Conservation (phyloP, 768 basidiomycete species). For the Leccinum variicolor region DNA sequence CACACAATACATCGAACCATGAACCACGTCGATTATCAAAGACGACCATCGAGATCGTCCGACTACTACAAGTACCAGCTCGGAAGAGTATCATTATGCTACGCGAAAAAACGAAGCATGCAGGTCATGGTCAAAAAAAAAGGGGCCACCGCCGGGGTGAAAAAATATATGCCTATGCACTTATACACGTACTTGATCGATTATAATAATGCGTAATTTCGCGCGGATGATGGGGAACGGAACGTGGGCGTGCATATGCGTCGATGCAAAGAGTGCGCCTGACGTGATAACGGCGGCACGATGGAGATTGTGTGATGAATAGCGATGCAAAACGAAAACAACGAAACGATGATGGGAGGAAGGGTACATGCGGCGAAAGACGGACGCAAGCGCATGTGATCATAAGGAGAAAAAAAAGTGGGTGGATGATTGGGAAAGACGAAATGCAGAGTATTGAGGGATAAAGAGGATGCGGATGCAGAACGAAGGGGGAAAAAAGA, state of each 20-base stretch:
- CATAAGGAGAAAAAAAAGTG: not conserved
- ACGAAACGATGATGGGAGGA: constrained; percentile 1
- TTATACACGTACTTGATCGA: constrained; percentile 18
- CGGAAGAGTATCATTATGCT: constrained; percentile 6
- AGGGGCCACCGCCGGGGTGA: constrained; percentile 12
- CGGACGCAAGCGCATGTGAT: constrained; percentile 3
- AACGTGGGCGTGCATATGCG: constrained; percentile 10
- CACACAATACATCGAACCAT: not conserved
- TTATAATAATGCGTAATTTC: constrained; percentile 30
- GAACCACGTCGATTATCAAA: constrained; percentile 6
- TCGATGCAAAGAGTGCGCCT: constrained; percentile 15
- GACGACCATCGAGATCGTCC: constrained; percentile 17
- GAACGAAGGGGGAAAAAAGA: not conserved
- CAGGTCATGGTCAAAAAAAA: constrained; percentile 9
- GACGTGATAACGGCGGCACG: constrained; percentile 6
- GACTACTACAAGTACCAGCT: constrained; percentile 11
- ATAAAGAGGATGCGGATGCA: constrained; percentile 3
- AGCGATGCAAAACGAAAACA: constrained; percentile 22
- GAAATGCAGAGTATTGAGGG: constrained; percentile 12
- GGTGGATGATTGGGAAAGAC: constrained; percentile 4
- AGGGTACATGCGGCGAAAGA: constrained; percentile 7
- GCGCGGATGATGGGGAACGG: not conserved
- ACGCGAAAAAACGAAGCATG: constrained; percentile 7
- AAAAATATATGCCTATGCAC: constrained; percentile 25
- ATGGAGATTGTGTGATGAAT: constrained; percentile 11